Evolutionary conservation across 1,284 basidiomycete species (phyloP), one percentile per base, ranked within the genome.

Genomic region (Pseudomicrostroma phylloplanum): DNA sequence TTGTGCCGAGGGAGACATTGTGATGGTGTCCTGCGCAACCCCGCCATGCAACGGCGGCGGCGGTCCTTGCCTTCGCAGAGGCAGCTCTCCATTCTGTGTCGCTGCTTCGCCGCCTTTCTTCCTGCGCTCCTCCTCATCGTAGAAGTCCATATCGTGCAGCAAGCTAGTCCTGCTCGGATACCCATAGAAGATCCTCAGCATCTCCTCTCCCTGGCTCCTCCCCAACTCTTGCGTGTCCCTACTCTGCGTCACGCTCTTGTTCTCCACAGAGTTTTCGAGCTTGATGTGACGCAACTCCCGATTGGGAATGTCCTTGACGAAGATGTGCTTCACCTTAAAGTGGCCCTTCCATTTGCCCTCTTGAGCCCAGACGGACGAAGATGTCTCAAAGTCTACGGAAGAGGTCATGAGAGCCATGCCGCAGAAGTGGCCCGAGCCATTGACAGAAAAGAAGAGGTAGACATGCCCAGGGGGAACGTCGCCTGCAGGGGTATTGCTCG

Each of bases 401-500:
- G 70, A 76, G 15, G 68, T 59, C 77, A 79, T 79, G 59, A 74
- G 70, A 30, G 77, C 77, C 68, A 79, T 67, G 2, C 77, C 77
- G 54, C 76, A 78, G 60, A 79, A 79, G 42, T 74, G 74, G 0
- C 77, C 77, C 9, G 70, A 72, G 4, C 73, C 77, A 46, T 79
- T 79, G 57, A 79, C 76, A 0, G 70, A 72, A 61, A 72, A 79
- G 68, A 79, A 79, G 30, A 79, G 71, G 55, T 75, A 77, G 64
- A 79, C 72, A 19, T 74, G 74, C 6, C 72, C 73, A 4, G 21
- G n/a, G 9, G 30, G 30, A 4, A 36, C 30, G 9, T 36, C 30
- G 6, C 23, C 17, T 9, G 56, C 39, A 19, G 39, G 4, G 15
- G 11, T 19, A 12, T 6, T 56, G 9, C 30, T 36, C 43, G 8